Percentiles rank a stretch among this genome's conserved stretches.
Evolutionary conservation across 345 rosid species (phyloP).

Genomic region (Erysimum cheiranthoides): DNA sequence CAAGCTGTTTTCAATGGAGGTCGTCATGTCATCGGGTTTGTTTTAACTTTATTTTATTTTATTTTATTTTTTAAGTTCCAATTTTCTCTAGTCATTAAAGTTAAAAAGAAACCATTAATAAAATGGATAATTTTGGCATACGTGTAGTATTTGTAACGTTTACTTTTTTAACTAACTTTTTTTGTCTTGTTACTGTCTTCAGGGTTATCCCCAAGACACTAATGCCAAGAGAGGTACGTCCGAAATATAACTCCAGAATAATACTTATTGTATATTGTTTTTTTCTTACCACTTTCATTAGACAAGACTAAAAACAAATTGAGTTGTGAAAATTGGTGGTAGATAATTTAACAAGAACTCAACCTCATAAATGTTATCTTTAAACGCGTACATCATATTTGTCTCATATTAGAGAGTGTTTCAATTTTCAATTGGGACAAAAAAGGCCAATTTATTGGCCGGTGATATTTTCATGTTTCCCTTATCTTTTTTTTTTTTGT

Average conservation of each 20-base stretch:
- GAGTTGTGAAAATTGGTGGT: constrained; percentile 44
- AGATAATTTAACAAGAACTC: constrained; percentile 50
- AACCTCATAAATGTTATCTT: constrained; percentile 70
- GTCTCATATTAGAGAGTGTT: constrained; percentile 48
- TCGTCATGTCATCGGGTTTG: constrained; percentile 87
- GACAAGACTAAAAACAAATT: background rate
- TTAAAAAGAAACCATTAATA: background rate
- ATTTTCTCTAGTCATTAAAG: background rate
- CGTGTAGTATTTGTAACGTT: constrained; percentile 36
- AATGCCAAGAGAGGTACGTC: constrained; percentile 73
- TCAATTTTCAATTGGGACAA: constrained; percentile 44
- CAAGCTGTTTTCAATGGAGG: constrained; percentile 87
- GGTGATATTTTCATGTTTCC: constrained; percentile 42
- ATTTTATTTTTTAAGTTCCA: background rate
- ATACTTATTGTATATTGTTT: background rate
- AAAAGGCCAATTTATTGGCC: constrained; percentile 38
- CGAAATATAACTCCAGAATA: constrained; percentile 28
- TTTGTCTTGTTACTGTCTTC: constrained; percentile 52
- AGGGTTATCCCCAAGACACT: constrained; percentile 81
- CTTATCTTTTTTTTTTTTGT: constrained; percentile 7
- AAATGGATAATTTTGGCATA: constrained; percentile 21
- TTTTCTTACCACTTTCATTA: constrained; percentile 14
- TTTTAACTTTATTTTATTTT: constrained; percentile 10
- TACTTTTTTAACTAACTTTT: constrained; percentile 40
- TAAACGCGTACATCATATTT: constrained; percentile 41